Percentiles rank a stretch among this genome's conserved stretches.
Conservation (phyloP, 1,284 basidiomycete species). For the Austropuccinia psidii region DNA sequence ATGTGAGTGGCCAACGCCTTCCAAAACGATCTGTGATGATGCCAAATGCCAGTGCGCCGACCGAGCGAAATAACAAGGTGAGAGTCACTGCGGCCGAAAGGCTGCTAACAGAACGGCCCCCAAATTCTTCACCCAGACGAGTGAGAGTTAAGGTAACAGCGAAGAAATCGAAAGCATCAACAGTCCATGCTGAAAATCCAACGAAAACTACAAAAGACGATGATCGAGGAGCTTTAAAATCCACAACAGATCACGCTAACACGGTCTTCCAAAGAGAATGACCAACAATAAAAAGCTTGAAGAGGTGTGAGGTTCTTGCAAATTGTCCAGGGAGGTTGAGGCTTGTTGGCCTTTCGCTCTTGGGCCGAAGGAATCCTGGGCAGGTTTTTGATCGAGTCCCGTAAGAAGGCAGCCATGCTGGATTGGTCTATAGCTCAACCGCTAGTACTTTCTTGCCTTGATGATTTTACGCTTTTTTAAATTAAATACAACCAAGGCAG, state of each 20-base stretch:
- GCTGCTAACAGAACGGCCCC: constrained; percentile 41
- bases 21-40: constrained; percentile 58
- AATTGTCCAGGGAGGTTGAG: constrained; percentile 8
- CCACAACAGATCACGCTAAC: too few species aligned
- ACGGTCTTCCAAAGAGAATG: too few species aligned
- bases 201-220: constrained; percentile 5
- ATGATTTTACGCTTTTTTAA: too few species aligned
- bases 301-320: not conserved
- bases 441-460: too few species aligned
- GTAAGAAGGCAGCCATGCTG: too few species aligned
- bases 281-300: constrained; percentile 30
- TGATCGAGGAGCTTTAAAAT: too few species aligned
- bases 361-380: constrained; percentile 7
- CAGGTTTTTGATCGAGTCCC: too few species aligned
- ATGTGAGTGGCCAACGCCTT: constrained; percentile 81
- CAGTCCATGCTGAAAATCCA: constrained; percentile 6
- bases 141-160: constrained; percentile 65
- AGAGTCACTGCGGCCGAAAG: constrained; percentile 68
- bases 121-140: constrained; percentile 51
- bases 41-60: constrained; percentile 74
- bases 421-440: too few species aligned
- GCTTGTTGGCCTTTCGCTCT: constrained; percentile 24
- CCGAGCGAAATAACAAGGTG: constrained; percentile 78
- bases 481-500: too few species aligned
- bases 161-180: constrained; percentile 58